A percentile compares a stretch with the other conserved stretches of the same genome.
phyloP scores from a whole-genome alignment of 768 basidiomycete genomes.

The Suillus plorans region DNA sequence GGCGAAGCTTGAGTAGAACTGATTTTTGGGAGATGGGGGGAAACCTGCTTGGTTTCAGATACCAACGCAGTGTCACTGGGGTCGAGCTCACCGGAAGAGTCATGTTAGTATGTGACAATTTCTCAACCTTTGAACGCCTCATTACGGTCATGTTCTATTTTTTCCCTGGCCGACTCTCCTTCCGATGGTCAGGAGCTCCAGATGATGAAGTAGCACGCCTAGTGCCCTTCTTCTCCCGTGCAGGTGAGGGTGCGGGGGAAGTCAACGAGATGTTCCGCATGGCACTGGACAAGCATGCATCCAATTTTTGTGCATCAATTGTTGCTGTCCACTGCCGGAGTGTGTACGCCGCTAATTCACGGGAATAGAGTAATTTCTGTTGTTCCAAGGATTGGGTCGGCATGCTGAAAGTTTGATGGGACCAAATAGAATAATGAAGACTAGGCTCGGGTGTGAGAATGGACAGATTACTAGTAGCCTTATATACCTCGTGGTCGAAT shows the following conservation, averaged over 20 bases:
- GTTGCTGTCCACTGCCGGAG: constrained; percentile 19
- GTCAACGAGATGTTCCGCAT: background rate
- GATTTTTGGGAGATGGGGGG: no score
- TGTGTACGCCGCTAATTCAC: constrained; percentile 21
- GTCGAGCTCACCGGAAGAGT: background rate
- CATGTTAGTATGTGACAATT: background rate
- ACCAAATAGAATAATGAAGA: background rate
- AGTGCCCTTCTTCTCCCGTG: background rate
- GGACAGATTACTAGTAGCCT: background rate
- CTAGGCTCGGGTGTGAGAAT: background rate
- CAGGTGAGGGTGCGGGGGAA: background rate
- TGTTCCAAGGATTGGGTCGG: constrained; percentile 7
- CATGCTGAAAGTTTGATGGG: constrained; percentile 1
- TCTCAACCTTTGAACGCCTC: background rate
- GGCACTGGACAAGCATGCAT: background rate
- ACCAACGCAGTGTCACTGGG: background rate
- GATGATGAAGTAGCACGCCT: background rate
- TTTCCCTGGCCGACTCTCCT: background rate
- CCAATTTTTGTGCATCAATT: constrained; percentile 11
- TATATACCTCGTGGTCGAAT: background rate
- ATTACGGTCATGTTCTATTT: background rate
- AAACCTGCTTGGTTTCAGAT: background rate
- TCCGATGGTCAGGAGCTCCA: background rate
- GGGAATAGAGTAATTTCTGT: constrained; percentile 15
- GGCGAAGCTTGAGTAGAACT: background rate